Conservation (phyloP, 805 yeast genomes). For the Sugiyamaella qingdaonensis region DNA sequence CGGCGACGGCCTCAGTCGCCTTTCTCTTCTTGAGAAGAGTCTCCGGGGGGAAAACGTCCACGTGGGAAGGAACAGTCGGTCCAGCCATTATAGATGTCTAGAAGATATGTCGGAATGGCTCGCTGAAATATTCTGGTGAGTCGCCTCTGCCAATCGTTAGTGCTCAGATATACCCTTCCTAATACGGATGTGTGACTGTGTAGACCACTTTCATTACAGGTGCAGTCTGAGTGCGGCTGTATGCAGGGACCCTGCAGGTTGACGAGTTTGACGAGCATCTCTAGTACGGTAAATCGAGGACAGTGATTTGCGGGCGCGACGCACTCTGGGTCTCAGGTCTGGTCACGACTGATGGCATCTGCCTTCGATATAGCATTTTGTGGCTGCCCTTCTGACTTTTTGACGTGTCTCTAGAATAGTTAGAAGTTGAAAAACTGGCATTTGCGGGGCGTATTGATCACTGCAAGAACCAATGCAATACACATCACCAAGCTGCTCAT, state of each 20-base stretch:
- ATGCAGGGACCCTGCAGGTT: not conserved
- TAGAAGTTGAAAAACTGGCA: too few relatives aligned
- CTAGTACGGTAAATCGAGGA: too few relatives aligned
- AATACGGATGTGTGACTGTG: conserved; percentile 15
- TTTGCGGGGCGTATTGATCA: too few relatives aligned
- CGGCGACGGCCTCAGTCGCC: conserved; percentile 53
- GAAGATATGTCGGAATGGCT: not conserved
- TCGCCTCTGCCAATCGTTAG: not conserved
- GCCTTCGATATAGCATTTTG: too few relatives aligned
- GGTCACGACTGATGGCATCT: too few relatives aligned
- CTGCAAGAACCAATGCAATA: too few relatives aligned
- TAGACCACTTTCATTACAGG: not conserved
- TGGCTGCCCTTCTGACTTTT: too few relatives aligned
- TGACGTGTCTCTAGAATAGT: too few relatives aligned
- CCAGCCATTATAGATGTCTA: conserved; percentile 20
- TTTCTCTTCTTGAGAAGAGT: conserved; percentile 56
- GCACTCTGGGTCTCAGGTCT: too few relatives aligned
- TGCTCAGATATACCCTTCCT: not conserved
- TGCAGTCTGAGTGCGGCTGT: not conserved
- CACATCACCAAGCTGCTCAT: too few relatives aligned
- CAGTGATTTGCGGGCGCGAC: too few relatives aligned
- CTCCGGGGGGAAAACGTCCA: conserved; percentile 45
- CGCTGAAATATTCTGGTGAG: not conserved
- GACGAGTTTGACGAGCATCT: too few relatives aligned
- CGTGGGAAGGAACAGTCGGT: conserved; percentile 25